These are phyloP conservation scores for Pinus tabuliformis DNA, from an alignment of 75 land plant genomes.

Conservation along the genomic window DNA sequence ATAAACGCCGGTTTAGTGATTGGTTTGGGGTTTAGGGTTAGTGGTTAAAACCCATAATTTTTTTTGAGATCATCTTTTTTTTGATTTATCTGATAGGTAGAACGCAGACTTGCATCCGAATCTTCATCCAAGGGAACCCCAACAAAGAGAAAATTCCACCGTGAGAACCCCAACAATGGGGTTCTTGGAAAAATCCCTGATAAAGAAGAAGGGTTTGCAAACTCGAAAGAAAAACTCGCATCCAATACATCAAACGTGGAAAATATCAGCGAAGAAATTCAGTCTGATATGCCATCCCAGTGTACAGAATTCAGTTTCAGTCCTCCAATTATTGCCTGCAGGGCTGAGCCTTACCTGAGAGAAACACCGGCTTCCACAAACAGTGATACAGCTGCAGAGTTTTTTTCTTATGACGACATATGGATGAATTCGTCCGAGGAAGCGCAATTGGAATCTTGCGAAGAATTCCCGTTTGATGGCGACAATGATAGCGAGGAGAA, in stretches of 20 bases:
- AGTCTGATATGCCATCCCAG: background rate
- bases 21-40: too few relatives aligned
- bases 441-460: background rate
- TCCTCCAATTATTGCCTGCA: background rate
- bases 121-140: background rate
- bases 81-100: background rate
- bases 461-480: background rate
- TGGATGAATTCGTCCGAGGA: conserved; percentile 1
- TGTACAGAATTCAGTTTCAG: background rate
- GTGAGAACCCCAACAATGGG: background rate
- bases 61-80: too few relatives aligned
- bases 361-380: background rate
- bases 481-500: background rate
- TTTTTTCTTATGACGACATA: background rate
- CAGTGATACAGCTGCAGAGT: conserved; percentile 2
- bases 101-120: background rate
- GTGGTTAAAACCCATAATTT: too few relatives aligned
- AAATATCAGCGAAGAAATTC: background rate
- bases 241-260: background rate
- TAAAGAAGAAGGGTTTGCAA: background rate
- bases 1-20: too few relatives aligned
- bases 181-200: background rate
- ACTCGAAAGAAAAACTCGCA: background rate
- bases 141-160: background rate
- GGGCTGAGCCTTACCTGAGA: background rate